Conservation (phyloP, 306 rosid species). For the Dryas alaskensis region DNA sequence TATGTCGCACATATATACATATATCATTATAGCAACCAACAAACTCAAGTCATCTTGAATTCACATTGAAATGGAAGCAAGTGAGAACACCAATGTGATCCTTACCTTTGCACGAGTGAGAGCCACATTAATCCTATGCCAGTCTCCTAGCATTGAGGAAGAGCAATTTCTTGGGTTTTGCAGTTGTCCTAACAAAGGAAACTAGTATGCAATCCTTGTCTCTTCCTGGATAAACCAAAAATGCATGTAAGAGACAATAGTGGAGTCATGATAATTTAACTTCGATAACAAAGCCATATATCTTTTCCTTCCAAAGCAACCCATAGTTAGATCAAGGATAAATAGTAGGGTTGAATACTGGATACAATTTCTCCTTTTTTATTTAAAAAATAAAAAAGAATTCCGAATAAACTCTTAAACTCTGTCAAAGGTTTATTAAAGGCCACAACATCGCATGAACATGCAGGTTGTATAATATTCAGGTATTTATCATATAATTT, state of each 20-base stretch:
- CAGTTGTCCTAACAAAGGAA: slow-evolving; percentile 79
- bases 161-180: slow-evolving; percentile 62
- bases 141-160: slow-evolving; percentile 84
- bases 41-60: not conserved
- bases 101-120: slow-evolving; percentile 89
- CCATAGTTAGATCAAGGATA: not conserved
- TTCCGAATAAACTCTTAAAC: not conserved
- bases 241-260: not conserved
- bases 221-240: slow-evolving; percentile 56
- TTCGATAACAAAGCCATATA: not conserved
- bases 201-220: slow-evolving; percentile 90
- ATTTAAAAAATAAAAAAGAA: too few species aligned
- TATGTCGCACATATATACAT: too few species aligned
- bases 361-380: too few species aligned
- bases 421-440: not conserved
- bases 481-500: not conserved
- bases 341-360: too few species aligned
- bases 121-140: slow-evolving; percentile 96
- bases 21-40: not conserved
- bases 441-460: not conserved
- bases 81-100: not conserved
- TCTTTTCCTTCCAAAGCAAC: not conserved
- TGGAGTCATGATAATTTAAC: slow-evolving; percentile 1
- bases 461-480: not conserved
- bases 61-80: not conserved